These are phyloP conservation scores for Prunus davidiana DNA, from an alignment of 306 rosid genomes.

Conservation along the genomic window DNA sequence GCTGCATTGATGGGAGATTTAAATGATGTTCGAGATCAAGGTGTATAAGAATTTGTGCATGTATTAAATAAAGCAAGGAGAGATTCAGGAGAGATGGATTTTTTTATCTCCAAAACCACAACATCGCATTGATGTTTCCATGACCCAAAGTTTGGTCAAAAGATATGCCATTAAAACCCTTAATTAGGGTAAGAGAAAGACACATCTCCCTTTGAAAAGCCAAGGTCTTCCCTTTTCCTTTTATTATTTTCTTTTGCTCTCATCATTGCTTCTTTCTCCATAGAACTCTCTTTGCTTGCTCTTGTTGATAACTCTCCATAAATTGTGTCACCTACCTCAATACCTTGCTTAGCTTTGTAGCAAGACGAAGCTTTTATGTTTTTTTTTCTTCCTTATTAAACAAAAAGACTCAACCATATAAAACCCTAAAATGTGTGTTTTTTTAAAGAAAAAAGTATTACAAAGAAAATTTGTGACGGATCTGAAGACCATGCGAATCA, in stretches of 20 bases:
- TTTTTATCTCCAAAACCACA: slow-evolving; percentile 3
- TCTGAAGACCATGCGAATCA: too few species aligned
- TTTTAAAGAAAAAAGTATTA: too few species aligned
- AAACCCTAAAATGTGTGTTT: too few species aligned
- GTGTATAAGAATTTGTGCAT: slow-evolving; percentile 29
- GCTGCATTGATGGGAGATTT: slow-evolving; percentile 26
- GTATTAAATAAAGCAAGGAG: neutral
- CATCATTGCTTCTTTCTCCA: neutral
- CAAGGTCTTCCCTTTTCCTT: neutral
- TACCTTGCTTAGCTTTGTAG: neutral
- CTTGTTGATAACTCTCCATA: slow-evolving; percentile 4
- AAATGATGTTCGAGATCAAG: slow-evolving; percentile 14
- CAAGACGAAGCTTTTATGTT: neutral
- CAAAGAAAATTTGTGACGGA: too few species aligned
- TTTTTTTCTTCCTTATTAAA: neutral
- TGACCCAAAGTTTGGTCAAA: slow-evolving; percentile 14
- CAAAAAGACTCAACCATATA: neutral
- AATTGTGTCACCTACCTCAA: neutral
- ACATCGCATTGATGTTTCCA: slow-evolving; percentile 18
- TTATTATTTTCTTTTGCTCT: neutral
- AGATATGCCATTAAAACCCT: neutral
- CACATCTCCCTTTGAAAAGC: slow-evolving; percentile 13
- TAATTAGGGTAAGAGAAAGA: slow-evolving; percentile 2
- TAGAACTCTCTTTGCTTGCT: neutral
- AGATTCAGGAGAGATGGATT: slow-evolving; percentile 11